Evolutionary conservation across 2,329 filamentous ascomycete species (phyloP), one percentile per base, ranked within the genome.

Genomic region (Ilyonectria destructans): DNA sequence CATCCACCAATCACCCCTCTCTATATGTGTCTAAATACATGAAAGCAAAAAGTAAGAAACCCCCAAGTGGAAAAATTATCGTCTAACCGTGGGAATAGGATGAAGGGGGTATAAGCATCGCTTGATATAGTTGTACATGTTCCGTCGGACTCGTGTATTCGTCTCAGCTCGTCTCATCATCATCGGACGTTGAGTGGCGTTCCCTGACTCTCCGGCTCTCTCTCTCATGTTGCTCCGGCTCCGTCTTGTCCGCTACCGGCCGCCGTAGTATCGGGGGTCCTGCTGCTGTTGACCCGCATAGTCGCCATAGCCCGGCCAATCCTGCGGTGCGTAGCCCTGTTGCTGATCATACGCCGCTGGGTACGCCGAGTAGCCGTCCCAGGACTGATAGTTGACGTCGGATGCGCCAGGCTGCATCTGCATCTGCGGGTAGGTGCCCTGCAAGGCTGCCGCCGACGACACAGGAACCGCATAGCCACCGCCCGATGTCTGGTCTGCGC

Each of bases 381-480:
- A 74, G 46, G 70, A 65, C 63, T 74, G 72, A 43, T 67, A 64
- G 13, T 49, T 62, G 21, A 45, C 43, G 21, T 68, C 67, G 46
- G 64, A 62, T 12, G 52, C 68, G n/a, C 52, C 31, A n/a, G 58
- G 64, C 26, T 72, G 71, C 62, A 58, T 55, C 40, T 48, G 63
- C 64, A 31, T 48, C 37, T 67, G 60, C 37, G 29, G 19, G 48
- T 64, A 64, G 48, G 17, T 15, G 57, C 58, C 49, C 64, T 71
- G 73, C 57, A 72, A 74, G 48, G 68, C 59, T 49, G 54, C 66
- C 45, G 65, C 69, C 52, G 71, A 61, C n/a, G 71, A 62, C 4
- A 64, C 69, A 43, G 73, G 68, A 35, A 59, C 70, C 51, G 67
- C 74, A 72, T 76, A 76, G 71, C 70, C 74, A 67, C 68, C 70